Conservation (phyloP, 2,329 filamentous ascomycete species). For the Hypoxylon sp. region DNA sequence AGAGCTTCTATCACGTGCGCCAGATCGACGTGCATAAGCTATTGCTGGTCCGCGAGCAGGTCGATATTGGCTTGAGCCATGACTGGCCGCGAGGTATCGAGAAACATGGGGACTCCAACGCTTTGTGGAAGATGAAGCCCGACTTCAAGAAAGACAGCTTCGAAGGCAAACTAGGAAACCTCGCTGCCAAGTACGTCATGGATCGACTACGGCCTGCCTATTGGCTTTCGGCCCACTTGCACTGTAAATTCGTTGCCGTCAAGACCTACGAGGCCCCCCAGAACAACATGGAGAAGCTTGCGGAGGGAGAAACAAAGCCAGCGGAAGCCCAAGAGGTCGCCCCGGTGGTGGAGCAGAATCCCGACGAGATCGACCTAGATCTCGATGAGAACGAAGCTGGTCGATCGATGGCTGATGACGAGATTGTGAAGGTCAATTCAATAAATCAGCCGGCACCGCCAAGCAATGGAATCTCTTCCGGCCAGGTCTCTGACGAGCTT, state of each 20-base stretch:
- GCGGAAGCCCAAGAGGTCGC: constrained; percentile 3
- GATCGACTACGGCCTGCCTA: constrained; percentile 82
- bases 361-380: constrained; percentile 42
- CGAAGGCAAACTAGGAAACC: constrained; percentile 80
- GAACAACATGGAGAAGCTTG: constrained; percentile 41
- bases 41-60: constrained; percentile 83
- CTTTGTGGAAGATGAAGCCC: constrained; percentile 78
- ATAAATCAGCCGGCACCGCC: constrained; percentile 32
- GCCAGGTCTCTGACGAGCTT: constrained; percentile 69
- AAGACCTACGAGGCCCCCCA: constrained; percentile 61
- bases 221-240: constrained; percentile 96
- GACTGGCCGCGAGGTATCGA: constrained; percentile 94
- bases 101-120: constrained; percentile 75
- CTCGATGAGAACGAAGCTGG: constrained; percentile 25
- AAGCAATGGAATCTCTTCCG: constrained; percentile 32
- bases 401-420: constrained; percentile 19
- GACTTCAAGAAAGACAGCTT: constrained; percentile 81
- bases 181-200: constrained; percentile 83
- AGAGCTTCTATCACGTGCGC: constrained; percentile 87
- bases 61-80: constrained; percentile 92
- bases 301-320: constrained; percentile 22
- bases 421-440: neutral
- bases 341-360: constrained; percentile 57
- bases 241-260: constrained; percentile 84
- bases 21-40: constrained; percentile 93